Percentiles rank a stretch among this genome's conserved stretches.
These are phyloP conservation scores for Stemphylium vesicarium DNA, from an alignment of 2,329 filamentous ascomycete genomes.

Conservation along the genomic window DNA sequence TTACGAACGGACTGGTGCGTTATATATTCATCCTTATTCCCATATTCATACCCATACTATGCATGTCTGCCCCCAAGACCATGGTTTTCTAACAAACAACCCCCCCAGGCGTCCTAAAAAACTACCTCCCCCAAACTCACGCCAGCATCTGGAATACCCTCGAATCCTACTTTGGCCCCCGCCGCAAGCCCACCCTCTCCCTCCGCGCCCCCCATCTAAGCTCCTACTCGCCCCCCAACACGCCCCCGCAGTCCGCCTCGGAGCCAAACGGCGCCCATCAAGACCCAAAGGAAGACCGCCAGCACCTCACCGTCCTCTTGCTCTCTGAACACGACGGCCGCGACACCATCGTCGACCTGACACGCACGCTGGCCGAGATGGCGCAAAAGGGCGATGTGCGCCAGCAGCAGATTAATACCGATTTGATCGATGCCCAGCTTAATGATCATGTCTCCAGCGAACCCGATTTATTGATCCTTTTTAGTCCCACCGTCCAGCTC, in stretches of 20 bases:
- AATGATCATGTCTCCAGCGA: constrained; percentile 79
- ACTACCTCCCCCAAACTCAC: constrained; percentile 84
- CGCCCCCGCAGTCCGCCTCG: constrained; percentile 44
- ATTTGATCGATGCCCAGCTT: constrained; percentile 89
- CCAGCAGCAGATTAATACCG: constrained; percentile 79
- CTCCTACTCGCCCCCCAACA: constrained; percentile 59
- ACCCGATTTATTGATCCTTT: constrained; percentile 87
- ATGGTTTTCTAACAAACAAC: too few relatives aligned
- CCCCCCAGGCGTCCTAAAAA: constrained; percentile 78
- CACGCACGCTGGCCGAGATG: constrained; percentile 94
- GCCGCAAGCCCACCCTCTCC: constrained; percentile 70
- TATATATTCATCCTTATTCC: not conserved
- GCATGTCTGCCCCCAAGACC: too few relatives aligned
- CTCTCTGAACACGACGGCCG: constrained; percentile 88
- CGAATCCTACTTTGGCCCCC: constrained; percentile 81
- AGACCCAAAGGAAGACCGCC: constrained; percentile 33
- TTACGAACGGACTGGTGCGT: constrained; percentile 86
- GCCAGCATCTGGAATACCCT: constrained; percentile 80
- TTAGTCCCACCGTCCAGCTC: constrained; percentile 81
- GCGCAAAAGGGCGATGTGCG: constrained; percentile 85
- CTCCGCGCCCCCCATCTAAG: constrained; percentile 74
- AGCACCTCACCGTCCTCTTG: constrained; percentile 70
- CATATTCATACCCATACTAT: too few relatives aligned
- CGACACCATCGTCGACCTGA: constrained; percentile 93
- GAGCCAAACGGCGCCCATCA: constrained; percentile 50